Base-by-base conservation (phyloP, 257 asterid genomes). In the Gentiana dahurica region DNA sequence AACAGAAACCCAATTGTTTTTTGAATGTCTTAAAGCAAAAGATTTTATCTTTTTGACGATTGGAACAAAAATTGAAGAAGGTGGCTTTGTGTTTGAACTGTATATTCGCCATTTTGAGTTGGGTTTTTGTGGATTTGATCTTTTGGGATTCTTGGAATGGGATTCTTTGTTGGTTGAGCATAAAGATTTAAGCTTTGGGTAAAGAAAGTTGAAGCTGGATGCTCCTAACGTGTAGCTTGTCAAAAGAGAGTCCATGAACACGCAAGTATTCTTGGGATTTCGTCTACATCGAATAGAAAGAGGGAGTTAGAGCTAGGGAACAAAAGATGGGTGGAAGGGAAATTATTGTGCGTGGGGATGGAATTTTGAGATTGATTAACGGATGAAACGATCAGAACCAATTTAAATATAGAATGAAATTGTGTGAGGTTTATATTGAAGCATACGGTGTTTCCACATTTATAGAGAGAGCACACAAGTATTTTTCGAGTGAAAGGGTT, bases 61-160 rank as follows among this genome's bases (percentile, higher is more conserved):
- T 47, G 95, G 88, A 37, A 76, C 66, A 15, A 85, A 36, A 65
- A 68, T 60, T 3, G 89, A 78, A 65, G 78, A 63, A 65, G 78
- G 63, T 71, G 84, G 84, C 55, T 72, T 81, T 54, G 66, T 36
- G 32, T 72, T 59, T 47, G 72, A 66, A 60, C 59, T 6, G 59
- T 61, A 54, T 33, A 59, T 63, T 60, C 62, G 49, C 86, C 86
- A 72, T 70, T 32, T 50, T 5, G 76, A 69, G 59, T 35, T 70
- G 50, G 78, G 83, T 24, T 77, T 68, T 10, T 24, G 67, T 10
- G 77, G 76, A 58, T 67, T 68, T 6, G 57, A 39, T 57, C 68
- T 64, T 56, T 52, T 68, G 36, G 68, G 58, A 47, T 49, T 68
- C 5, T 51, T 66, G 47, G 69, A 47, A 1, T 6, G 54, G 24